phyloP scores from a whole-genome alignment of 208 protist species.

The Trypanosoma avium region DNA sequence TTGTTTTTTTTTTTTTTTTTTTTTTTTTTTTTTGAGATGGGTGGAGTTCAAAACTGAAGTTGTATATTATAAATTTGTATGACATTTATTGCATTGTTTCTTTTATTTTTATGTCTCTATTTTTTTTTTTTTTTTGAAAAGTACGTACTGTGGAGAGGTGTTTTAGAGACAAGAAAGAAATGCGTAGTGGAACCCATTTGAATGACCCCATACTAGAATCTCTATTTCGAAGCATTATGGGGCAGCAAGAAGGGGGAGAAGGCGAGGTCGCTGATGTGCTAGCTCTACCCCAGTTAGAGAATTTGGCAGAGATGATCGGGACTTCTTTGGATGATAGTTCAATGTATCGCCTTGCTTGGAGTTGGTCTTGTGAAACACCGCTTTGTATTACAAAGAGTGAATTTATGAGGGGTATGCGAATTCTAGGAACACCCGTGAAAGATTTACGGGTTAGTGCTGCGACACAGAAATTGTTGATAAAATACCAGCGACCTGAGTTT shows the following conservation, averaged over 20 bases:
- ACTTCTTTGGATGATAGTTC: slow-evolving; percentile 62
- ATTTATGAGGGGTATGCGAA: slow-evolving; percentile 41
- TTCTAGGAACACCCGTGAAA: not conserved
- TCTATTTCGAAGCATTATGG: slow-evolving; percentile 7
- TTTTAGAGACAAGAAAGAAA: too few relatives aligned
- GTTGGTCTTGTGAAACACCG: slow-evolving; percentile 24
- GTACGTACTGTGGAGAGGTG: too few relatives aligned
- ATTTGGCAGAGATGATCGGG: slow-evolving; percentile 37
- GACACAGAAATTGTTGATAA: not conserved
- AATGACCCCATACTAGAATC: too few relatives aligned
- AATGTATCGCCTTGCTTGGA: slow-evolving; percentile 66
- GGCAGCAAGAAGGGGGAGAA: not conserved
- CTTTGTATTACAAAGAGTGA: slow-evolving; percentile 47
- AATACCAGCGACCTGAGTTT: slow-evolving; percentile 9
- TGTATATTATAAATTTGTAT: too few relatives aligned
- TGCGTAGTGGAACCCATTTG: too few relatives aligned
- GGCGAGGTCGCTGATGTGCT: slow-evolving; percentile 26
- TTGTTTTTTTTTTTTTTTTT: not conserved
- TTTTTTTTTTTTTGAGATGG: not conserved
- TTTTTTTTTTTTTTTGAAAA: slow-evolving; percentile 1
- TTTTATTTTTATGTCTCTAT: not conserved
- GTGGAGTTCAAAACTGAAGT: not conserved
- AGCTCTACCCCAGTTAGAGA: slow-evolving; percentile 42
- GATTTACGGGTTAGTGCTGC: too few relatives aligned
- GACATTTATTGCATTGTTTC: too few relatives aligned